Percentiles rank a stretch among this genome's conserved stretches.
Evolutionary conservation across 2,329 filamentous ascomycete genomes (phyloP).

Genomic region (Sarocladium brachiariae): DNA sequence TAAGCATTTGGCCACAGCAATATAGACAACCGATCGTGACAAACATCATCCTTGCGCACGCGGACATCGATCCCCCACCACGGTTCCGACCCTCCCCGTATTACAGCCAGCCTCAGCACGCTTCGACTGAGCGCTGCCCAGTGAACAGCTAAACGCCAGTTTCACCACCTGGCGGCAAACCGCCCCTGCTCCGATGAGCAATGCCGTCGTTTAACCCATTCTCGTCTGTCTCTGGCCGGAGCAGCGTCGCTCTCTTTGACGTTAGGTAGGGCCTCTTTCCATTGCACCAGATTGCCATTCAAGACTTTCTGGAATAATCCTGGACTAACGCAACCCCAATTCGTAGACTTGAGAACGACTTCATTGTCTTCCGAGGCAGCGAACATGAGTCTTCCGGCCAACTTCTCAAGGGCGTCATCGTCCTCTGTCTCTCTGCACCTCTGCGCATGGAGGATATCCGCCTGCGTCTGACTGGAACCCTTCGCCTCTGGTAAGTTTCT

Average conservation of each 20-base stretch:
- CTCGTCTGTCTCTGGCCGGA: constrained; percentile 42
- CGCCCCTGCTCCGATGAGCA: constrained; percentile 12
- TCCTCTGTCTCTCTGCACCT: constrained; percentile 63
- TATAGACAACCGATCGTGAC: no score
- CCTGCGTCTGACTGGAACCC: constrained; percentile 62
- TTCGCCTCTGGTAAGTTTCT: constrained; percentile 55
- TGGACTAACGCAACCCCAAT: no score
- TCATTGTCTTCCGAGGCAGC: constrained; percentile 69
- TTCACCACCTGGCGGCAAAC: not conserved
- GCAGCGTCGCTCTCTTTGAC: constrained; percentile 49
- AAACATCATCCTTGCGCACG: no score
- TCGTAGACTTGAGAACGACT: constrained; percentile 65
- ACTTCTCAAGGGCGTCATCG: constrained; percentile 64
- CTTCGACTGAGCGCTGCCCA: not conserved
- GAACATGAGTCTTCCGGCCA: constrained; percentile 72
- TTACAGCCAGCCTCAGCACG: not conserved
- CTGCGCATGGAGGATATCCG: constrained; percentile 68
- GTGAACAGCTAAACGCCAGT: not conserved
- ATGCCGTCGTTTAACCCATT: constrained; percentile 55
- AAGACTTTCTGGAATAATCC: no score
- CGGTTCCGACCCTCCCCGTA: no score
- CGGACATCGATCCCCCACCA: no score
- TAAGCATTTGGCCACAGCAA: no score
- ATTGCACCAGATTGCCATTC: constrained; percentile 1
- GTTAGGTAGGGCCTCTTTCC: constrained; percentile 41